A percentile compares a stretch with the other conserved stretches of the same genome.
Conservation (phyloP, 768 basidiomycete species). For the Suillus subluteus region DNA sequence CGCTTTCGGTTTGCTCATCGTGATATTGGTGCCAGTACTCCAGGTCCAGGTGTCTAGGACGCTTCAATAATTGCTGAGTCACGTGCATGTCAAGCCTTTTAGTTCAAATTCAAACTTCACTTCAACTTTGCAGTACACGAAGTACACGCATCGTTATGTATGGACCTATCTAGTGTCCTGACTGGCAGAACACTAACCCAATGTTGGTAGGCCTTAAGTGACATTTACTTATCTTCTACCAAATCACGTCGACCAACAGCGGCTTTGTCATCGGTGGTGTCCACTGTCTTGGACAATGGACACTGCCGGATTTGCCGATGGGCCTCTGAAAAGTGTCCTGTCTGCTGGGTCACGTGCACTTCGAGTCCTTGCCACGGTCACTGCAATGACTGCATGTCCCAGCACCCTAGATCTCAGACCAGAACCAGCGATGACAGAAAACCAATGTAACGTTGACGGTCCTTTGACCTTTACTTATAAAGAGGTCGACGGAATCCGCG, state of each 20-base stretch:
- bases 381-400: background rate
- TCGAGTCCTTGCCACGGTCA: background rate
- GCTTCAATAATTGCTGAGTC: background rate
- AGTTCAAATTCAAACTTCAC: too few relatives aligned
- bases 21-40: conserved; percentile 1
- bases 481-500: conserved; percentile 22
- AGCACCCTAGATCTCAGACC: background rate
- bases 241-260: too few relatives aligned
- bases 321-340: too few relatives aligned
- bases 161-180: too few relatives aligned
- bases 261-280: too few relatives aligned
- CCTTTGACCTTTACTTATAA: conserved; percentile 42
- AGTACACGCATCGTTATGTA: too few relatives aligned
- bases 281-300: too few relatives aligned
- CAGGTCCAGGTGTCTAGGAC: background rate
- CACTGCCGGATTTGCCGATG: too few relatives aligned
- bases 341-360: background rate
- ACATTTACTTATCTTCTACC: too few relatives aligned
- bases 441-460: conserved; percentile 12
- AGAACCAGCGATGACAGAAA: conserved; percentile 1
- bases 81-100: background rate
- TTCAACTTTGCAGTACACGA: too few relatives aligned
- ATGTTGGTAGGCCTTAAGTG: too few relatives aligned
- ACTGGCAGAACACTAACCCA: too few relatives aligned
- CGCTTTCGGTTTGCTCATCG: conserved; percentile 50